Percentiles rank a stretch among this genome's conserved stretches.
Conservation (phyloP, 495 filamentous ascomycete genomes). For the Penicillium psychrofluorescens region DNA sequence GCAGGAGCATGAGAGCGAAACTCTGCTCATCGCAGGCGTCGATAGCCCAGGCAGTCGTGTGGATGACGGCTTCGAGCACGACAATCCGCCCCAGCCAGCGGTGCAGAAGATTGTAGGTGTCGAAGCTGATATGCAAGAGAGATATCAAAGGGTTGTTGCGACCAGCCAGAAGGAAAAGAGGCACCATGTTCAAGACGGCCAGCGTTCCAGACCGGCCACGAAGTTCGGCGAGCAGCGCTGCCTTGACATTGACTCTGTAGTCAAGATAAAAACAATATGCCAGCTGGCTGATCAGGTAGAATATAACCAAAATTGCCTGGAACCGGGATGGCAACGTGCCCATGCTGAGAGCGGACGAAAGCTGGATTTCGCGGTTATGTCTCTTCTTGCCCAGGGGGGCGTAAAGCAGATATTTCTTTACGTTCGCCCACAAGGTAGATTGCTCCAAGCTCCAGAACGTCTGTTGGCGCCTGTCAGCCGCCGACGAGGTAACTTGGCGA, state of each 20-base stretch:
- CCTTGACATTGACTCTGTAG: slow-evolving; percentile 42
- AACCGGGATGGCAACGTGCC: slow-evolving; percentile 85
- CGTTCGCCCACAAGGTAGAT: slow-evolving; percentile 55
- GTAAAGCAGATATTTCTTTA: slow-evolving; percentile 79
- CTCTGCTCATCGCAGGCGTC: slow-evolving; percentile 37
- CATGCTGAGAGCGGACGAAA: slow-evolving; percentile 80
- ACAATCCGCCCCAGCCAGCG: slow-evolving; percentile 91
- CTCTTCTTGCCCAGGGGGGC: slow-evolving; percentile 74
- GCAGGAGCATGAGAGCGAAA: slow-evolving; percentile 48
- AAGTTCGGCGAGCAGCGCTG: slow-evolving; percentile 54
- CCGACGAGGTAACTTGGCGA: slow-evolving; percentile 63
- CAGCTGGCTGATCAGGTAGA: slow-evolving; percentile 70
- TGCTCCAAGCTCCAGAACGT: slow-evolving; percentile 58
- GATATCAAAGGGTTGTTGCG: slow-evolving; percentile 90
- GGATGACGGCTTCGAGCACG: slow-evolving; percentile 66
- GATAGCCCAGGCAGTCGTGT: slow-evolving; percentile 63
- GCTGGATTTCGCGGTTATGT: slow-evolving; percentile 81
- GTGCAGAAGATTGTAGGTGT: slow-evolving; percentile 93
- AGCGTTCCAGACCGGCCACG: slow-evolving; percentile 81
- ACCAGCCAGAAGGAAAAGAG: slow-evolving; percentile 77
- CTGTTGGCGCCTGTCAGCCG: slow-evolving; percentile 40
- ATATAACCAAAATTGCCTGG: slow-evolving; percentile 65
- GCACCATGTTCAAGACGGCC: slow-evolving; percentile 84
- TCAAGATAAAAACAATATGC: slow-evolving; percentile 73
- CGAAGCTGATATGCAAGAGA: slow-evolving; percentile 81